Base-by-base conservation (phyloP, 306 rosid species). In the Prunus dulcis region DNA sequence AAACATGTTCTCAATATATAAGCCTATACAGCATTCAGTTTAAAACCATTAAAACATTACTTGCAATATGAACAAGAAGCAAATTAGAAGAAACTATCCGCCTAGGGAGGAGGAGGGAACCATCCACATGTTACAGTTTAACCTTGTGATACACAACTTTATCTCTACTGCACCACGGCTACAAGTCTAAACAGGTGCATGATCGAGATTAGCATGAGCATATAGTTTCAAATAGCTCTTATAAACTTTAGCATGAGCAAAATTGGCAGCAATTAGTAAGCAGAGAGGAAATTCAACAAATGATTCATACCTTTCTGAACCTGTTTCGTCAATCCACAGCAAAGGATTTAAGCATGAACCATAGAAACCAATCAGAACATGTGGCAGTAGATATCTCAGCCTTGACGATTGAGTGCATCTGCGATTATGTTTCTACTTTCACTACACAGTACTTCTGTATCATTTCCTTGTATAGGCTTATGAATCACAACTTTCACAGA, bases 401-500 rank as follows among this genome's bases (percentile, higher is more conserved):
- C 81, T 55, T 84, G 88, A 78, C 19, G 15, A 53, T 73, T 68
- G 75, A 94, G 85, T 46, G 70, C 93, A 63, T 80, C 82, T 49
- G 85, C 91, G 2, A 92, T 92, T 78, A 80, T 57, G 22, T 82
- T 87, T 77, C 97, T 89, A 87, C 96, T 91, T 85, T 88, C 90
- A 28, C 82, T 82, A 84, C 93, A 83, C 78, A 95, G 77, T 72
- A 73, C 63, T 63, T 80, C 80, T 65, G 97, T 28, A 82, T 90
- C 86, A 64, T 62, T 83, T 84, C 93, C 99, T 45, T 72, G 71
- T 47, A 95, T 52, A 55, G 96, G 88, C 79, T 91, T 86, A 81
- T 90, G 97, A 72, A 95, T 88, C 76, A 95, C 82, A 71, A 95
- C 97, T 84, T 86, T 83, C 17, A 95, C 96, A 41, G 76, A 80